These are phyloP conservation scores for Wallacemonas collosoma DNA, from an alignment of 208 protist genomes.

Conservation along the genomic window DNA sequence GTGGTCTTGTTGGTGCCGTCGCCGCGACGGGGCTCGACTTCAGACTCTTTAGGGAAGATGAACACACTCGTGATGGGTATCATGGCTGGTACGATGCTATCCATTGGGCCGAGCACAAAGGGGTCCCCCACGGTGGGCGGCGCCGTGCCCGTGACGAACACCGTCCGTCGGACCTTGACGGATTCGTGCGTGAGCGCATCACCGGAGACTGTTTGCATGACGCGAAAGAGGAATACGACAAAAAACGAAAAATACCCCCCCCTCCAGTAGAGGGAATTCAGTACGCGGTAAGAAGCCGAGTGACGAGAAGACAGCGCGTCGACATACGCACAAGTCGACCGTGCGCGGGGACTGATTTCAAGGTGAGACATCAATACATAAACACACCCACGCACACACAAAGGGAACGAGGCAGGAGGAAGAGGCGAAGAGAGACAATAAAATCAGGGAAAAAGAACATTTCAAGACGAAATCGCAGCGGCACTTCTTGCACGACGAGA, in stretches of 20 bases:
- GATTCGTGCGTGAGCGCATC: slow-evolving; percentile 12
- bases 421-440: neutral
- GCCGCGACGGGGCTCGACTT: too few relatives aligned
- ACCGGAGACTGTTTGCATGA: slow-evolving; percentile 1
- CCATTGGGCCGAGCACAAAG: slow-evolving; percentile 23
- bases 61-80: slow-evolving; percentile 30
- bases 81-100: slow-evolving; percentile 18
- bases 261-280: too few relatives aligned
- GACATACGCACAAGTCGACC: too few relatives aligned
- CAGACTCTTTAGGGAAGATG: slow-evolving; percentile 3
- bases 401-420: neutral
- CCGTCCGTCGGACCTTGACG: slow-evolving; percentile 18
- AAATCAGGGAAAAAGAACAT: too few relatives aligned
- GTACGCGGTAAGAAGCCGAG: too few relatives aligned
- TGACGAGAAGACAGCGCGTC: too few relatives aligned
- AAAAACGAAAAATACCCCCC: neutral
- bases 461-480: too few relatives aligned
- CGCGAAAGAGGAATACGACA: neutral
- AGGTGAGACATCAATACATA: neutral
- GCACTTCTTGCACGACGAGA: too few relatives aligned
- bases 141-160: slow-evolving; percentile 14
- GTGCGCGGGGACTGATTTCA: too few relatives aligned
- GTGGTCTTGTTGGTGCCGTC: too few relatives aligned
- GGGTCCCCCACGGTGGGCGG: slow-evolving; percentile 13
- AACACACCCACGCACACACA: neutral